Conservation (phyloP, 2,329 filamentous ascomycete species). For the Exserohilum turcica region DNA sequence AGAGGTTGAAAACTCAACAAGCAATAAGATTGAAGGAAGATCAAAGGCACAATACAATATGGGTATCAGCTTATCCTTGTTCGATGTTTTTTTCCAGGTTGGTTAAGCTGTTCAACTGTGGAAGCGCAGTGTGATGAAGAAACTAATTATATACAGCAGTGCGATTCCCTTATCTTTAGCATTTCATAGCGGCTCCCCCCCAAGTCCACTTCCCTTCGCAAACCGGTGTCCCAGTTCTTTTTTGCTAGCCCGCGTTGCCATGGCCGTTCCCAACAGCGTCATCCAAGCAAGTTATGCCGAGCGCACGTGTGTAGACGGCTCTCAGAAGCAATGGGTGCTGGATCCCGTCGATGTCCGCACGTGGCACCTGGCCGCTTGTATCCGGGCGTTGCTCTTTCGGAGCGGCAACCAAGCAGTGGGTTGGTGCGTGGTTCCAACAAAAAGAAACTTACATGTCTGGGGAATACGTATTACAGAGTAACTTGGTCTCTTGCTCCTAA, state of each 20-base stretch:
- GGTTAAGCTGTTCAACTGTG: neutral
- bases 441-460: neutral
- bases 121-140: neutral
- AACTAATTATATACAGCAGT: too few relatives aligned
- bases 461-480: neutral
- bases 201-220: conserved; percentile 26
- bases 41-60: too few relatives aligned
- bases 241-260: conserved; percentile 18
- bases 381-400: conserved; percentile 20
- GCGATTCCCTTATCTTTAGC: too few relatives aligned
- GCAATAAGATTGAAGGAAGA: too few relatives aligned
- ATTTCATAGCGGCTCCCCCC: conserved; percentile 16
- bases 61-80: too few relatives aligned
- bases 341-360: conserved; percentile 29
- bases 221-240: conserved; percentile 30
- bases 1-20: neutral
- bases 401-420: neutral
- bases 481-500: neutral
- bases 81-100: neutral
- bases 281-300: conserved; percentile 33
- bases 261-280: conserved; percentile 24
- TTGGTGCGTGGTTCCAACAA: neutral
- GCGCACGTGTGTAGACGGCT: conserved; percentile 30
- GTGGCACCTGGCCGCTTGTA: conserved; percentile 27
- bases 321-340: conserved; percentile 17